phyloP scores from a whole-genome alignment of 768 basidiomycete genomes.

The Podaxis sp. region DNA sequence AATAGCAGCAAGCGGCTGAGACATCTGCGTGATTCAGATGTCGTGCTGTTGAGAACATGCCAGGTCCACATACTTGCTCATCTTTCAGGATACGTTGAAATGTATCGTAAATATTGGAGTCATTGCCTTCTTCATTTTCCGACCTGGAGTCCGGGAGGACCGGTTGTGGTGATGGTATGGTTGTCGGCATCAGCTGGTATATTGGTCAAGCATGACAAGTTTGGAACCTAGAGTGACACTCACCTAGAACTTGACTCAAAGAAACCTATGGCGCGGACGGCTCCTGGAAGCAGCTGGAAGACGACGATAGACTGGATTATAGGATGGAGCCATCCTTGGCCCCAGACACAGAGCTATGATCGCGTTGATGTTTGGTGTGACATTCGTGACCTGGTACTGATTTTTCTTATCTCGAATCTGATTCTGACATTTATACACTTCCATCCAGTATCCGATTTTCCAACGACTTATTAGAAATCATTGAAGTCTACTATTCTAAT shows the following conservation, averaged over 20 bases:
- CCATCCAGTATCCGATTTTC: no score
- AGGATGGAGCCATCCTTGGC: not conserved
- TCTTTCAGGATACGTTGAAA: conserved; percentile 61
- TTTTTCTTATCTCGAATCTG: not conserved
- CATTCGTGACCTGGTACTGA: not conserved
- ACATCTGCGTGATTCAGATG: conserved; percentile 43
- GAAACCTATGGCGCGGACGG: not conserved
- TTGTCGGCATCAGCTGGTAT: not conserved
- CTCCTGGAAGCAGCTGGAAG: not conserved
- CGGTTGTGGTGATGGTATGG: conserved; percentile 12
- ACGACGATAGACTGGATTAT: not conserved
- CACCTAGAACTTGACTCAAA: not conserved
- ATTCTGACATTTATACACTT: not conserved
- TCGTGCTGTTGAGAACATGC: not conserved
- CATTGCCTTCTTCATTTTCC: not conserved
- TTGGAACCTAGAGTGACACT: not conserved
- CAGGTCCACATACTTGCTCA: conserved; percentile 44
- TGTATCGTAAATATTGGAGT: conserved; percentile 37
- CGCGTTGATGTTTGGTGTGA: not conserved
- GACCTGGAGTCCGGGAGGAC: conserved; percentile 15
- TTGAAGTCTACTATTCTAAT: no score
- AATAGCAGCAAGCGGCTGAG: conserved; percentile 85
- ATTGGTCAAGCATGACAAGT: not conserved
- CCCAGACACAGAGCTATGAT: not conserved
- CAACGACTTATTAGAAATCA: no score